These are phyloP conservation scores for Pseudogymnoascus sp. DNA, from an alignment of 2,329 filamentous ascomycete genomes.

Conservation along the genomic window DNA sequence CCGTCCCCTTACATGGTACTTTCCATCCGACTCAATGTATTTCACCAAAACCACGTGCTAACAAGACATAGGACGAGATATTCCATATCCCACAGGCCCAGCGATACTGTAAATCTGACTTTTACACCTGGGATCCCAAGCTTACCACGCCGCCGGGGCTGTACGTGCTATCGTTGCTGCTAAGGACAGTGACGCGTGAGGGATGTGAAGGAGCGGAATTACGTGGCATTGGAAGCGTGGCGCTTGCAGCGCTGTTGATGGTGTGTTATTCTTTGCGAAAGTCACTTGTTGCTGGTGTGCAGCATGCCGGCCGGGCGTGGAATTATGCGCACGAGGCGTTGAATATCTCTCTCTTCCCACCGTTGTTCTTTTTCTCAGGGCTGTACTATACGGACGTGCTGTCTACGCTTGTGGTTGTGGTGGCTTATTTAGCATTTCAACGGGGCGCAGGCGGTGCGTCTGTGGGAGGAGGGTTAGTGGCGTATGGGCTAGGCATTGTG, in stretches of 20 bases:
- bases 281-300: background rate
- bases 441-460: slow-evolving; percentile 16
- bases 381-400: slow-evolving; percentile 92
- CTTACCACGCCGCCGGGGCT: slow-evolving; percentile 93
- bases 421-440: slow-evolving; percentile 53
- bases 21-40: too few relatives aligned
- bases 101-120: slow-evolving; percentile 69
- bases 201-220: background rate
- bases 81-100: slow-evolving; percentile 91
- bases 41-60: background rate
- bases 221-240: background rate
- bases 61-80: slow-evolving; percentile 58
- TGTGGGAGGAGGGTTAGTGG: slow-evolving; percentile 23
- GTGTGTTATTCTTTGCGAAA: background rate
- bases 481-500: slow-evolving; percentile 48
- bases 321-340: slow-evolving; percentile 51
- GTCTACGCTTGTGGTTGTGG: slow-evolving; percentile 67
- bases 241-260: background rate
- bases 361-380: slow-evolving; percentile 91
- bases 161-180: slow-evolving; percentile 36
- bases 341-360: slow-evolving; percentile 78
- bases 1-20: slow-evolving; percentile 1
- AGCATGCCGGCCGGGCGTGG: background rate
- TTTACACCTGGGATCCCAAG: slow-evolving; percentile 83
- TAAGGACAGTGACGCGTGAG: background rate